Base-by-base conservation (phyloP, 2,329 filamentous ascomycete genomes). In the Emergomyces africanus region DNA sequence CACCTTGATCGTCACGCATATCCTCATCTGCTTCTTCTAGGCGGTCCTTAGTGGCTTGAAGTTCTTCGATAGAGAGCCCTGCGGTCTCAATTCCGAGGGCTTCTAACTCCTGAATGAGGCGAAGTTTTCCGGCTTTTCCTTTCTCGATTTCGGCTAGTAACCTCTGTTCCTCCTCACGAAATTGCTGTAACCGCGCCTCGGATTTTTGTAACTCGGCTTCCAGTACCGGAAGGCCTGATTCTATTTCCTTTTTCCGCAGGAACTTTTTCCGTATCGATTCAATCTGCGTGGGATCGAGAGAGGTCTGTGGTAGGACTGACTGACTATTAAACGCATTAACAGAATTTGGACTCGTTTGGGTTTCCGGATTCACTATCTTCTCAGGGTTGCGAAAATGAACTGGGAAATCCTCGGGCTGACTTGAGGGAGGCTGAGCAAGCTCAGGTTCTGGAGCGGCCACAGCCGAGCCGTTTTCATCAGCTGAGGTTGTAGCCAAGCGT, bases 81-180 rank as follows among this genome's bases (percentile, higher is more conserved):
- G 77, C 72, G 1, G 77, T 77, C 59, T 81, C 75, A 46, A 78
- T 66, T n/a, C 75, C 76, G 23, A 81, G 70, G 56, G 67, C 68
- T 60, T 77, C 74, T n/a, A 82, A 69, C 63, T 81, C 79, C 37
- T 74, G 70, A 5, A 76, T 66, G 48, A 81, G 74, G 51, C 72
- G 70, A 57, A 72, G 70, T 70, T 75, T 65, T 65, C 72, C 66
- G 69, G 71, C 62, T 70, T 72, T 67, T 64, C 75, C 70, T 67
- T 74, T 72, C 9, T 75, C 72, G 57, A 80, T 76, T 61, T 81
- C 77, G 35, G 71, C 70, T 12, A 74, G 61, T 5, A 81, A 62
- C 51, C 71, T 69, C 20, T 73, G 72, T 66, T 75, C 63, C 63
- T 76, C 65, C 63, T 69, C 59, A 20, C 67, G 68, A 53, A 69